These are phyloP conservation scores for Podaxis pistillaris DNA, from an alignment of 768 basidiomycete genomes.

Conservation along the genomic window DNA sequence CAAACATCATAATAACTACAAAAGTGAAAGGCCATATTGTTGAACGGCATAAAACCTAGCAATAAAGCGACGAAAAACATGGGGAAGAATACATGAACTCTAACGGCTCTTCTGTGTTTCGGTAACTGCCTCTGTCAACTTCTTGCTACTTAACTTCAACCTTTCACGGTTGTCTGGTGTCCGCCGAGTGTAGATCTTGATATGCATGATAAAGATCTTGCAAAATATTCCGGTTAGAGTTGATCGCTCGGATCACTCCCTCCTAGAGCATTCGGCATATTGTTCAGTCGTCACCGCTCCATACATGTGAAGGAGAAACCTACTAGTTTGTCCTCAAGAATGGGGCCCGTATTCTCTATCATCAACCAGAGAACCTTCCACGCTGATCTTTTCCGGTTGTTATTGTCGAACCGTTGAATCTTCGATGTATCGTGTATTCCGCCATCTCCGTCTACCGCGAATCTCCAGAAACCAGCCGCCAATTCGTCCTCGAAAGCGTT, in stretches of 20 bases:
- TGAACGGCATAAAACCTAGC: too few relatives aligned
- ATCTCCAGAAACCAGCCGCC: neutral
- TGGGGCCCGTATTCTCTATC: neutral
- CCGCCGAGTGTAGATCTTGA: too few relatives aligned
- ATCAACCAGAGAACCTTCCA: neutral
- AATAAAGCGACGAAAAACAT: too few relatives aligned
- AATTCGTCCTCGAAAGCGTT: neutral
- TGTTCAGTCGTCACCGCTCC: neutral
- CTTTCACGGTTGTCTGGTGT: too few relatives aligned
- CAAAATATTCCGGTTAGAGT: too few relatives aligned
- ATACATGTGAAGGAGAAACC: neutral
- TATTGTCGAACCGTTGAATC: neutral
- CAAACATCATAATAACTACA: too few relatives aligned
- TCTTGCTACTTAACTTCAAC: too few relatives aligned
- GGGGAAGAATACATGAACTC: too few relatives aligned
- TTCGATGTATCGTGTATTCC: neutral
- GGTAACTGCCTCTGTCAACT: too few relatives aligned
- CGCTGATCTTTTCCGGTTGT: neutral
- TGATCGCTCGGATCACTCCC: neutral
- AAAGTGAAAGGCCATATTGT: too few relatives aligned
- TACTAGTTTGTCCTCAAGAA: neutral
- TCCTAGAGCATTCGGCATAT: neutral
- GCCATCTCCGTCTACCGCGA: neutral
- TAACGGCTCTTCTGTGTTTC: too few relatives aligned
- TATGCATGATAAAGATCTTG: too few relatives aligned